Percentiles rank a stretch among this genome's conserved stretches.
phyloP scores from a whole-genome alignment of 257 asterid species.

The Solanum corneliomulleri region DNA sequence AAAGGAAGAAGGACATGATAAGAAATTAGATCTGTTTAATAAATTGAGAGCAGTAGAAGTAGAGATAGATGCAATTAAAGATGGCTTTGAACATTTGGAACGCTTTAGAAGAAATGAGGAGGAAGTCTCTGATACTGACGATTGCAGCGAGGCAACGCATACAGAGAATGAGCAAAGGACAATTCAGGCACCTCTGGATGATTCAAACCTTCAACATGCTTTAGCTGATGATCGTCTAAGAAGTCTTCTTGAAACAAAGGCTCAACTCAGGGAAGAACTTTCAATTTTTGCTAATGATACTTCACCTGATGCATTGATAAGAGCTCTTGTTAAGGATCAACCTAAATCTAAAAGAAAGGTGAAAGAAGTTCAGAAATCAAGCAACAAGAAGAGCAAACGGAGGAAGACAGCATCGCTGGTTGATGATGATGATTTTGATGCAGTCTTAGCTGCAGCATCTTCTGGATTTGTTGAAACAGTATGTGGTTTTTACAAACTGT shows the following conservation, averaged over 20 bases:
- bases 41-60: slow-evolving; percentile 60
- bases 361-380: slow-evolving; percentile 29
- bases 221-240: slow-evolving; percentile 73
- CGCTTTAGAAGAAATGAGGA: slow-evolving; percentile 39
- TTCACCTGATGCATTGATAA: slow-evolving; percentile 29
- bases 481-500: slow-evolving; percentile 22
- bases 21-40: slow-evolving; percentile 38
- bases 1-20: slow-evolving; percentile 26
- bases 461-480: slow-evolving; percentile 93
- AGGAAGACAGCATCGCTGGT: slow-evolving; percentile 41
- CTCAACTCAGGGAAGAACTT: slow-evolving; percentile 63
- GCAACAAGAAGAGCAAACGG: slow-evolving; percentile 35
- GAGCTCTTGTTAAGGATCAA: slow-evolving; percentile 50
- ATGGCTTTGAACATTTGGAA: slow-evolving; percentile 56
- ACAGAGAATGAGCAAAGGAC: slow-evolving; percentile 25
- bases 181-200: slow-evolving; percentile 38
- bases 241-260: slow-evolving; percentile 65
- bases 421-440: slow-evolving; percentile 86
- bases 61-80: slow-evolving; percentile 80
- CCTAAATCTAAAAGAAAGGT: slow-evolving; percentile 28
- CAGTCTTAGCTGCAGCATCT: slow-evolving; percentile 75
- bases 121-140: slow-evolving; percentile 17
- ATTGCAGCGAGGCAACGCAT: slow-evolving; percentile 21
- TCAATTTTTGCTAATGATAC: slow-evolving; percentile 28
- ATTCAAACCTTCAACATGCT: slow-evolving; percentile 77